A percentile compares a stretch with the other conserved stretches of the same genome.
Evolutionary conservation across 2,329 filamentous ascomycete genomes (phyloP).

Genomic region (Verruconis gallopava): DNA sequence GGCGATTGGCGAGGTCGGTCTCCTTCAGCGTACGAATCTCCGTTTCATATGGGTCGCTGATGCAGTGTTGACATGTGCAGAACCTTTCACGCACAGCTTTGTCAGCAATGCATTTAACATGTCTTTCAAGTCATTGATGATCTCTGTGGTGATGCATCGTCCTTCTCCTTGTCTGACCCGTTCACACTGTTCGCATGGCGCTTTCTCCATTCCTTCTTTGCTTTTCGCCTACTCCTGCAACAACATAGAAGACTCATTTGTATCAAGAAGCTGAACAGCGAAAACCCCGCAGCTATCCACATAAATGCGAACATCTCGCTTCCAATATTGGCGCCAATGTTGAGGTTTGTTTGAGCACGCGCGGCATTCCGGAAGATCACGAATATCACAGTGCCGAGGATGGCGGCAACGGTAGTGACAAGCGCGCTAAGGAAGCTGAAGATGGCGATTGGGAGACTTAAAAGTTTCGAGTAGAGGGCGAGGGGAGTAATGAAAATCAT

Average conservation of each 20-base stretch:
- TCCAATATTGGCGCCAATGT: slow-evolving; percentile 61
- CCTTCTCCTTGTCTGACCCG: too few relatives aligned
- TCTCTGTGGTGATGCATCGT: too few relatives aligned
- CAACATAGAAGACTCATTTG: slow-evolving; percentile 71
- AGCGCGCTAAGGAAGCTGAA: slow-evolving; percentile 55
- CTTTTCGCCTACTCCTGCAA: slow-evolving; percentile 45
- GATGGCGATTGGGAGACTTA: slow-evolving; percentile 53
- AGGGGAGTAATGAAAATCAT: slow-evolving; percentile 52
- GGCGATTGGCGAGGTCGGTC: too few relatives aligned
- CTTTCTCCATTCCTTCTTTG: slow-evolving; percentile 34
- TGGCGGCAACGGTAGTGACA: slow-evolving; percentile 53
- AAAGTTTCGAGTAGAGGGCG: slow-evolving; percentile 39
- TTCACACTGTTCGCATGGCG: too few relatives aligned
- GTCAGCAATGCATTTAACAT: too few relatives aligned
- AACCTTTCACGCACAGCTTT: too few relatives aligned
- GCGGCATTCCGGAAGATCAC: slow-evolving; percentile 69
- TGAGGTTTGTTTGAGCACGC: slow-evolving; percentile 54
- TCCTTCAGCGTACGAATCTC: too few relatives aligned
- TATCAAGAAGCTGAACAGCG: slow-evolving; percentile 51
- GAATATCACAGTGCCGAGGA: slow-evolving; percentile 62
- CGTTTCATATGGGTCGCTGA: too few relatives aligned
- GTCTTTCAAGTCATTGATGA: too few relatives aligned
- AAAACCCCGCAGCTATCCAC: slow-evolving; percentile 65
- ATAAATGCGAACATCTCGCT: slow-evolving; percentile 71
- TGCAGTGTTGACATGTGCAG: too few relatives aligned